Base-by-base conservation (phyloP, 805 yeast genomes). In the Metschnikowia henanensis region DNA sequence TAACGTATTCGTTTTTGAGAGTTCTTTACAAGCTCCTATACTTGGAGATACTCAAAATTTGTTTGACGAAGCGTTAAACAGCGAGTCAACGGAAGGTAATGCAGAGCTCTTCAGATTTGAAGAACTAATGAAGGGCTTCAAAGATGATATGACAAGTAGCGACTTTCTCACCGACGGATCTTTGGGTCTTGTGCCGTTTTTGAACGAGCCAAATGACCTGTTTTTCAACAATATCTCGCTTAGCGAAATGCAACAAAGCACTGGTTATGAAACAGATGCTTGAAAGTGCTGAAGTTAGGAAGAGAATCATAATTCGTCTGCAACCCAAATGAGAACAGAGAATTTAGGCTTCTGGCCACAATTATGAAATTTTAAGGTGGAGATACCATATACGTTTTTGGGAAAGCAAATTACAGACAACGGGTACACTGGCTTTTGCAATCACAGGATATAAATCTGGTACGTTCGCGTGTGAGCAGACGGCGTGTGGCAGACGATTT, bases 91-190 rank as follows among this genome's bases (percentile, higher is more conserved):
- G 15, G 41, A 32, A 2, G 41, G 37, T n/a, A 20, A 3, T 10
- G 35, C 35, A 1, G 46, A 43, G 6, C 20, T 17, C 7, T 37
- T 43, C 28, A 37, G 22, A 37, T 37, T 39, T 25, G 39, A 43
- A 18, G 38, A 43, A 18, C 43, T 43, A 19, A 22, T 43, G 28
- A 63, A 62, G 29, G 60, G 62, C 47, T 46, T 66, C 18, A 55
- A 59, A 43, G 60, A 57, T 33, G 59, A 61, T 16, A 34, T 58
- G 26, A 41, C 64, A 62, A 57, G 57, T 48, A 53, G 61, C 43
- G 89, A 83, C 45, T 84, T 83, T 60, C 86, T 84, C n/a, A 88
- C 88, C 3, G 94, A 86, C 64, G 92, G 89, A 1, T 86, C 92
- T 0, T 64, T 85, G 31, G 92, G 92, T 1, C 65, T 86, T 42